Base-by-base conservation (phyloP, 2,329 filamentous ascomycete species). In the Penicillium occitanis region DNA sequence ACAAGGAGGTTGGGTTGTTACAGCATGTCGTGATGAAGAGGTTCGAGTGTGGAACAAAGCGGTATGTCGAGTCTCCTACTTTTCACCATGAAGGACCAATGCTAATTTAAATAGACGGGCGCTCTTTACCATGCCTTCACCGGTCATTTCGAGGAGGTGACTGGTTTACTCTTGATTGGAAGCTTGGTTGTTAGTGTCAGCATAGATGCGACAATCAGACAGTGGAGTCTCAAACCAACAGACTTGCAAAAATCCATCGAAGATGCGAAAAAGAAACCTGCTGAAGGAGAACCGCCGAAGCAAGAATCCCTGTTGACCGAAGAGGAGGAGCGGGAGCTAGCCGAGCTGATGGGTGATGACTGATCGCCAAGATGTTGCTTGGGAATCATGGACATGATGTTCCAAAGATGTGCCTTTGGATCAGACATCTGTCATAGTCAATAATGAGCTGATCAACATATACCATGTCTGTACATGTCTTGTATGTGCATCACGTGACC, bases 81-180 rank as follows among this genome's bases (percentile, higher is more conserved):
- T 5, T 48, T 37, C 17, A 37, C 13, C 8, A 14, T 14, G 5
- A 1, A 6, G 13, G 22, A 25, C 22, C 22, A 28, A 13, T 5
- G 44, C 25, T 46, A 37, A 57, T 75, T 53, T 17, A 17, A 33
- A 58, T 33, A 87, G 68, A 89, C 87, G 8, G 92, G 91, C 4
- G 88, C 90, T 75, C 81, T 96, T 37, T 86, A 90, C 73, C 91
- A 91, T 76, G 85, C 86, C 7, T 88, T 94, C 68, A 85, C 87
- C 44, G 95, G 95, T 0, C 95, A 99, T 79, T 98, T 88, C 74
- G 93, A 99, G 74, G 95, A 98, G 77, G 90, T 99, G 14, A 97
- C 92, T 0, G 92, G 90, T 42, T 79, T 98, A 51, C 82, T 90
- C 1, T 75, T 96, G 60, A 76, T 93, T 22, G 80, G 77, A 2